Conservation (phyloP, 768 basidiomycete genomes). For the Floccularia luteovirens region DNA sequence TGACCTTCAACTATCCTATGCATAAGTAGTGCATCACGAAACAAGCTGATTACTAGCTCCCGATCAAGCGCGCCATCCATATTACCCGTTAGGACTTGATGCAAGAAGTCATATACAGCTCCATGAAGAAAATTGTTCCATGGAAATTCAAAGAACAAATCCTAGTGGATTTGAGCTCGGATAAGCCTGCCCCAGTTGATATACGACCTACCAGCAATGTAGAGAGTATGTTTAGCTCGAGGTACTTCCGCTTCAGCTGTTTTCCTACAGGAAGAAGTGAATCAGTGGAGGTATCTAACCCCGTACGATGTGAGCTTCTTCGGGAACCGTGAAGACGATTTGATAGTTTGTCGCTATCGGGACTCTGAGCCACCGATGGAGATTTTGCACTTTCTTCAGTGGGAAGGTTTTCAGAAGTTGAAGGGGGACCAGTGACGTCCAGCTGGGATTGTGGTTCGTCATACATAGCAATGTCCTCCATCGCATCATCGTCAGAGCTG, state of each 20-base stretch:
- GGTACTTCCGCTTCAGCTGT: conserved; percentile 68
- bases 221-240: conserved; percentile 66
- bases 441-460: conserved; percentile 41
- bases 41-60: conserved; percentile 75
- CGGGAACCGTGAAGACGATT: conserved; percentile 35
- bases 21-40: conserved; percentile 80
- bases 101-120: conserved; percentile 91
- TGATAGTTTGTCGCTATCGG: conserved; percentile 6
- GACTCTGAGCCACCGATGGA: conserved; percentile 9
- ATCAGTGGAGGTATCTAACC: conserved; percentile 23
- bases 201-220: conserved; percentile 58
- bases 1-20: conserved; percentile 86
- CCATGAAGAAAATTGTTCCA: conserved; percentile 98
- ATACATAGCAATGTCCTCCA: conserved; percentile 79
- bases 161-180: conserved; percentile 34
- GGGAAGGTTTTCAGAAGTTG: conserved; percentile 20
- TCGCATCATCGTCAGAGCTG: conserved; percentile 71
- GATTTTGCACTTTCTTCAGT: conserved; percentile 4
- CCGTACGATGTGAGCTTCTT: conserved; percentile 43
- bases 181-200: neutral
- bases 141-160: conserved; percentile 92
- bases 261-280: conserved; percentile 59
- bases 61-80: conserved; percentile 80
- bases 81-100: conserved; percentile 89
- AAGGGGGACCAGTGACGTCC: conserved; percentile 11